Conservation (phyloP, 805 yeast species). For the Metschnikowia chrysomelidarum region DNA sequence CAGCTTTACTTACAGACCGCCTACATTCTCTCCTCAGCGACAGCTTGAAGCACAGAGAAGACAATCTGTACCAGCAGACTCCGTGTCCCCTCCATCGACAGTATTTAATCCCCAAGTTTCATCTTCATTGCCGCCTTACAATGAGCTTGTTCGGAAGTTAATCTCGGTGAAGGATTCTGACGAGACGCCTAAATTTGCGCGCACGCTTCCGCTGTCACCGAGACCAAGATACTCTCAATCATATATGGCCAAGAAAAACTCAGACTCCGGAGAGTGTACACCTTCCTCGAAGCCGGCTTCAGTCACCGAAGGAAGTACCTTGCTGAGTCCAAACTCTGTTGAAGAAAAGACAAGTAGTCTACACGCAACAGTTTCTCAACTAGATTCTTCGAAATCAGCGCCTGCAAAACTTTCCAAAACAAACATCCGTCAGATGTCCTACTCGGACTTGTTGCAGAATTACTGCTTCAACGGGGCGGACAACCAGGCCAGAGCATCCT, state of each 20-base stretch:
- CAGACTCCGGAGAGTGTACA: slow-evolving; percentile 4
- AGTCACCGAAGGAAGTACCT: not conserved
- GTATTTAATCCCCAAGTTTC: slow-evolving; percentile 3
- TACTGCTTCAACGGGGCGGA: slow-evolving; percentile 36
- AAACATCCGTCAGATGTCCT: slow-evolving; percentile 25
- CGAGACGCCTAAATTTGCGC: slow-evolving; percentile 9
- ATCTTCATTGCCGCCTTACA: slow-evolving; percentile 9
- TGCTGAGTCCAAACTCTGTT: not conserved
- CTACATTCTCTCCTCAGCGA: slow-evolving; percentile 9
- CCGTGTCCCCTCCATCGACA: not conserved
- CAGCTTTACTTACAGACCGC: slow-evolving; percentile 15
- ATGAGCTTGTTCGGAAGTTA: slow-evolving; percentile 16
- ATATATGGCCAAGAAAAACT: slow-evolving; percentile 19
- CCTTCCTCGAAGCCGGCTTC: not conserved
- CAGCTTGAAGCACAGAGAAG: not conserved
- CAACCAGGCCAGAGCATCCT: slow-evolving; percentile 1
- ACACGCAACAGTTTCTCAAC: slow-evolving; percentile 1
- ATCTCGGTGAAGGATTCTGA: slow-evolving; percentile 9
- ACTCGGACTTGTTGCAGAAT: slow-evolving; percentile 34
- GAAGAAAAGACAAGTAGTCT: not conserved
- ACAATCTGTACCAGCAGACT: too few species aligned
- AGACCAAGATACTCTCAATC: slow-evolving; percentile 29
- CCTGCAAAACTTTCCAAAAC: slow-evolving; percentile 11
- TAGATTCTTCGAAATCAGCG: slow-evolving; percentile 2
- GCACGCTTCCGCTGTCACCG: slow-evolving; percentile 9